Conservation (phyloP, 2,329 filamentous ascomycete genomes). For the Botrytis fragariae region DNA sequence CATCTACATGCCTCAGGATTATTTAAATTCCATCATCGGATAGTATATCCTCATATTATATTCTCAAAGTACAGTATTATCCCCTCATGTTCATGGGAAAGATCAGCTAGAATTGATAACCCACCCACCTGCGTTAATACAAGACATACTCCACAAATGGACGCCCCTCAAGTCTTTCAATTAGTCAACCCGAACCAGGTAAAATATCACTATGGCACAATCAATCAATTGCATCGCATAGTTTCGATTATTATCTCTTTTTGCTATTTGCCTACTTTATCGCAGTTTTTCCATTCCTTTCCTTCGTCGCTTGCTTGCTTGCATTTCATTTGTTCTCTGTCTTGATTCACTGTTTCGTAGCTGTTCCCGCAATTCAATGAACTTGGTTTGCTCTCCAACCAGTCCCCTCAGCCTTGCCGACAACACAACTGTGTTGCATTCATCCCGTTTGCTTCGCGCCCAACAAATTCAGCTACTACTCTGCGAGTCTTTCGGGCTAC, state of each 20-base stretch:
- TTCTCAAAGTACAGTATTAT: background rate
- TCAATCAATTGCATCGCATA: background rate
- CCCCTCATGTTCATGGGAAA: background rate
- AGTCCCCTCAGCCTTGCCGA: background rate
- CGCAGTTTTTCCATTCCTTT: background rate
- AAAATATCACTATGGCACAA: background rate
- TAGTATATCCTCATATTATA: background rate
- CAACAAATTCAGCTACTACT: background rate
- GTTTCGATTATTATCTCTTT: background rate
- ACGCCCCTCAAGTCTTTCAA: background rate
- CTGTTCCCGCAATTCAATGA: background rate
- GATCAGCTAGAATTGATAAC: background rate
- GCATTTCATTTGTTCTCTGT: background rate
- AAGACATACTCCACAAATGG: conserved; percentile 2
- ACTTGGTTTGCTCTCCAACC: background rate
- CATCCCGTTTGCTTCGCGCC: background rate
- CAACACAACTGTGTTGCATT: background rate
- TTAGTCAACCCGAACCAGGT: background rate
- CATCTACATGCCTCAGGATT: background rate
- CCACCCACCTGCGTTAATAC: background rate
- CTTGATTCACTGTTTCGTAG: background rate
- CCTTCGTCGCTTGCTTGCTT: background rate
- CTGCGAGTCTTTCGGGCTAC: background rate
- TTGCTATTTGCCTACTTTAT: background rate
- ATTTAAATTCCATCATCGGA: background rate